phyloP scores from a whole-genome alignment of 1,284 basidiomycete species.

The Ceratobasidium sp. region DNA sequence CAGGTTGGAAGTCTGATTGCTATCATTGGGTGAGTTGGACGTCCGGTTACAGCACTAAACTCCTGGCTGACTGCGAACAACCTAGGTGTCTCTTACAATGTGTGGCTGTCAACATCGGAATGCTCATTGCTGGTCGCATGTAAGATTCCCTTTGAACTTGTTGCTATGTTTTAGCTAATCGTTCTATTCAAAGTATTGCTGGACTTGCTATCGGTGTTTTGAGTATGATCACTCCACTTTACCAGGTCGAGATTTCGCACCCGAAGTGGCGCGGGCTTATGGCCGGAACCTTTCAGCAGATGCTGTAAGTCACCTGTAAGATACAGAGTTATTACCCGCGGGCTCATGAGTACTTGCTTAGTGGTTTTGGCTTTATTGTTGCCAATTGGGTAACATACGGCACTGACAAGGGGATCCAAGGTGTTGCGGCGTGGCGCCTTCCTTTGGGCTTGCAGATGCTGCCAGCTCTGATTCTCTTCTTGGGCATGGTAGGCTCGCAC shows the following conservation, averaged over 20 bases:
- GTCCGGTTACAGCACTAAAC: no score
- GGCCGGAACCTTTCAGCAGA: constrained; percentile 81
- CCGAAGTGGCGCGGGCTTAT: constrained; percentile 79
- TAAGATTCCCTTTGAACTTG: not conserved
- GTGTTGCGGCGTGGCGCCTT: constrained; percentile 77
- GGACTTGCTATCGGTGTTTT: constrained; percentile 80
- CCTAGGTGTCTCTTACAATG: constrained; percentile 30
- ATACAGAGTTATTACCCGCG: not conserved
- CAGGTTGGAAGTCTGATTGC: constrained; percentile 28
- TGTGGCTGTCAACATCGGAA: constrained; percentile 29
- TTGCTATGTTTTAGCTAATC: not conserved
- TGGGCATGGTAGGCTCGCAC: constrained; percentile 53
- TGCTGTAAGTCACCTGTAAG: constrained; percentile 58
- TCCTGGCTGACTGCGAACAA: not conserved
- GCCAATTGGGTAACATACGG: constrained; percentile 58
- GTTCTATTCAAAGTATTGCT: constrained; percentile 57
- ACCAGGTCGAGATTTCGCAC: constrained; percentile 83
- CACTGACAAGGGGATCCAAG: constrained; percentile 62
- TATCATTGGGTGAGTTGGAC: constrained; percentile 7
- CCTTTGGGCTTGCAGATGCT: constrained; percentile 80
- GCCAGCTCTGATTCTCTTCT: constrained; percentile 69
- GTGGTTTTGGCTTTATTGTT: constrained; percentile 27
- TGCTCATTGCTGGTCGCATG: constrained; percentile 34
- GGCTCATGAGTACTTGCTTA: not conserved
- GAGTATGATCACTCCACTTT: constrained; percentile 78